Conservation (phyloP, 2,329 filamentous ascomycete genomes). For the Talaromyces sp. region DNA sequence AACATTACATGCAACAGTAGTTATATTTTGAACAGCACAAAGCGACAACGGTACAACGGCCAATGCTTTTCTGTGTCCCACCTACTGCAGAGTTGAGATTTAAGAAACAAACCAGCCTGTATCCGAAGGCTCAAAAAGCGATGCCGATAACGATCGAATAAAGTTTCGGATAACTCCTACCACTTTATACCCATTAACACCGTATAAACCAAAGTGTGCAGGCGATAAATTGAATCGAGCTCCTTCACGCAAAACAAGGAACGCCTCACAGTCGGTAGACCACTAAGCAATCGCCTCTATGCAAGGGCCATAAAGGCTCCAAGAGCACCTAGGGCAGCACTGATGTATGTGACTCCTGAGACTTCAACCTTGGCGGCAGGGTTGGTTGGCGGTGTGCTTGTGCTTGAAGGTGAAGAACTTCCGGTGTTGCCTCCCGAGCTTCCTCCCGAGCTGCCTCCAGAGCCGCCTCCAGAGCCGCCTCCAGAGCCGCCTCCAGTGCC, state of each 20-base stretch:
- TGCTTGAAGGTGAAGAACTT: not conserved
- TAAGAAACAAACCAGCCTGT: not conserved
- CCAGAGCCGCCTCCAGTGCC: constrained; percentile 13
- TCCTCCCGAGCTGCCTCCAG: constrained; percentile 8
- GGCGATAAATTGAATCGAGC: not conserved
- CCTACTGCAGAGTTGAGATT: not conserved
- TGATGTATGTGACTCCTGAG: constrained; percentile 1
- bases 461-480: constrained; percentile 9
- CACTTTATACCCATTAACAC: not conserved
- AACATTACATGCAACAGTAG: not conserved
- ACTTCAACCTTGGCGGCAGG: constrained; percentile 4
- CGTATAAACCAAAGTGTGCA: not conserved
- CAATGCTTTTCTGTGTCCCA: not conserved
- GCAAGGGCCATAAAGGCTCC: constrained; percentile 4
- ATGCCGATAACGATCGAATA: not conserved
- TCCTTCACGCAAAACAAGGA: not conserved
- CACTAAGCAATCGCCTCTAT: not conserved
- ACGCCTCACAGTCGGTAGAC: not conserved
- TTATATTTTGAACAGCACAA: not conserved
- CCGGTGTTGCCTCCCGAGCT: not conserved
- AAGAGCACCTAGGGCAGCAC: constrained; percentile 6
- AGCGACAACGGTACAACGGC: not conserved
- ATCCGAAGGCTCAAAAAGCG: not conserved
- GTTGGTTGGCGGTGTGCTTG: constrained; percentile 1
- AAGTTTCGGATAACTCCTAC: not conserved